These are phyloP conservation scores for Conticribra guillardii DNA, from an alignment of 108 stramenopile genomes.

Conservation along the genomic window DNA sequence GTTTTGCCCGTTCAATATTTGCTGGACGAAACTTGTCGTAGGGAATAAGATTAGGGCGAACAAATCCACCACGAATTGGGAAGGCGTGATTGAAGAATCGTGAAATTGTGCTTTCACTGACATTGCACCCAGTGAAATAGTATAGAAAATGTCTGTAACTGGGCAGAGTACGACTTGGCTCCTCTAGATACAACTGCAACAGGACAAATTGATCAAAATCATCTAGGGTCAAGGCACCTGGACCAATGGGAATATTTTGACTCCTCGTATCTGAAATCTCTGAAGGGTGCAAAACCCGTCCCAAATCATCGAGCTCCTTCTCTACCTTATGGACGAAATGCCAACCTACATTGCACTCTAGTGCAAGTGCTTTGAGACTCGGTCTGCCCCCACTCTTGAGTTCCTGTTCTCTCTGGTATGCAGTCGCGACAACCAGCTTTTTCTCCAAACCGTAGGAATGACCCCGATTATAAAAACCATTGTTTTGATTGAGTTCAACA, in stretches of 20 bases:
- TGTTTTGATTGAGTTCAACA: too few species aligned
- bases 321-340: too few species aligned
- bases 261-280: not conserved
- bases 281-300: too few species aligned
- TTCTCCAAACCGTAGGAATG: too few species aligned
- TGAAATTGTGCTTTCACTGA: constrained; percentile 14
- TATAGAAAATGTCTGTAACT: constrained; percentile 9
- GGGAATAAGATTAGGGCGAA: constrained; percentile 15
- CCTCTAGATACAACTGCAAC: constrained; percentile 1
- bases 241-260: not conserved
- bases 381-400: too few species aligned
- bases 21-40: constrained; percentile 18
- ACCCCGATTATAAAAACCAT: too few species aligned
- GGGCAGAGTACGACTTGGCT: constrained; percentile 3
- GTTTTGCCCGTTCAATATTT: constrained; percentile 2
- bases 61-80: constrained; percentile 8
- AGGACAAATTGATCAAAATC: constrained; percentile 7
- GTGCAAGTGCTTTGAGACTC: too few species aligned
- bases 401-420: too few species aligned
- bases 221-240: not conserved
- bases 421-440: too few species aligned
- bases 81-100: constrained; percentile 9
- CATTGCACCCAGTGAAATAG: constrained; percentile 4
- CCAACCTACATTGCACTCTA: too few species aligned
- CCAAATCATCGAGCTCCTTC: too few species aligned